Percentiles rank a stretch among this genome's conserved stretches.
These are phyloP conservation scores for Nissolia schottii DNA, from an alignment of 306 rosid genomes.

Conservation along the genomic window DNA sequence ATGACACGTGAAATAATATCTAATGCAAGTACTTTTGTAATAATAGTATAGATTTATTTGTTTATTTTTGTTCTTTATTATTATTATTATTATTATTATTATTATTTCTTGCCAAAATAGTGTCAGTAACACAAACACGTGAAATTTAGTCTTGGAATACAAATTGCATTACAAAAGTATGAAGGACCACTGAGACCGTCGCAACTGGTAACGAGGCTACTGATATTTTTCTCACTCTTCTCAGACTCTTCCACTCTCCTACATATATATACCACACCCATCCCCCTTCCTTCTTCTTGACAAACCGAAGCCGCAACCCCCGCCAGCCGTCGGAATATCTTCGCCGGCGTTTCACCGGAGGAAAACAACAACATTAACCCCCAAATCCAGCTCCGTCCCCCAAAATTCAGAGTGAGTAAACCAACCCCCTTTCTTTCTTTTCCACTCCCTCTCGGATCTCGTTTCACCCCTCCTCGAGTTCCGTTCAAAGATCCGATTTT, in stretches of 20 bases:
- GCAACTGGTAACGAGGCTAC: constrained; percentile 16
- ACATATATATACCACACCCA: constrained; percentile 15
- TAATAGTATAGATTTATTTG: too few species aligned
- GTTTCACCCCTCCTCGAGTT: neutral
- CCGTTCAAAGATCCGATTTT: constrained; percentile 29
- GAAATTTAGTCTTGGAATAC: neutral
- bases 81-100: too few species aligned
- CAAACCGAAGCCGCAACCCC: constrained; percentile 11
- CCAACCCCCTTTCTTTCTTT: neutral
- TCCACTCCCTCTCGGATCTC: constrained; percentile 26
- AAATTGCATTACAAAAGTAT: neutral
- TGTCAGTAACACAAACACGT: neutral
- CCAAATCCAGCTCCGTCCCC: neutral
- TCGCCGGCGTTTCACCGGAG: neutral
- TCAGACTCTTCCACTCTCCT: neutral
- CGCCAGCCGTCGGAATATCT: neutral
- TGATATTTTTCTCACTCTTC: constrained; percentile 21
- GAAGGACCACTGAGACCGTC: neutral
- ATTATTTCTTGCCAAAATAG: neutral
- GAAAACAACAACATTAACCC: neutral
- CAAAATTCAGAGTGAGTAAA: neutral
- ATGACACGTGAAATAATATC: too few species aligned
- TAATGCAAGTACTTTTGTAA: too few species aligned
- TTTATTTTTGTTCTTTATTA: too few species aligned
- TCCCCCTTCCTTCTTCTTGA: neutral